phyloP scores from a whole-genome alignment of 2,329 filamentous ascomycete species.

The Ophiostoma sp. region DNA sequence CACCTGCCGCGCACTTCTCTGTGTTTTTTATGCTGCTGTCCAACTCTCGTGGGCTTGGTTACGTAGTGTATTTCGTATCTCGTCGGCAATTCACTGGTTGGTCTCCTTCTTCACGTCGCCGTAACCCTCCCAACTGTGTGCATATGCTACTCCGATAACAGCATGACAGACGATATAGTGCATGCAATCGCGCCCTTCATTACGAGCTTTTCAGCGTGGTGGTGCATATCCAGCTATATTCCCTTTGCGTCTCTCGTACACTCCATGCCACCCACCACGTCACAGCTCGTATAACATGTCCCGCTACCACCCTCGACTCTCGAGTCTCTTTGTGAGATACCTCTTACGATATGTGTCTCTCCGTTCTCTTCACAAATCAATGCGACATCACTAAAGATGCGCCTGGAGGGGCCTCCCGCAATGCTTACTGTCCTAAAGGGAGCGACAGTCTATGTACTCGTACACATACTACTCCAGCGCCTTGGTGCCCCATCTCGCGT shows the following conservation, averaged over 20 bases:
- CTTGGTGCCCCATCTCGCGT: no score
- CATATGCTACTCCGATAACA: neutral
- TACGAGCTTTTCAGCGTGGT: conserved; percentile 1
- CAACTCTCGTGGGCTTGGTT: neutral
- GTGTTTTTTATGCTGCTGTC: neutral
- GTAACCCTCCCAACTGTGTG: neutral
- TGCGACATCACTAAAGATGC: no score
- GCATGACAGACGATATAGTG: neutral
- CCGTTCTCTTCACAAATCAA: no score
- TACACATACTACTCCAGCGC: no score
- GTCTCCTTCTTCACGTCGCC: neutral
- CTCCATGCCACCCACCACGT: neutral
- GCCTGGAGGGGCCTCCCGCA: no score
- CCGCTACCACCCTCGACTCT: neutral
- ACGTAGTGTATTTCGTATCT: neutral
- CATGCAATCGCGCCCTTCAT: conserved; percentile 4
- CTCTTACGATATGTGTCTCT: neutral
- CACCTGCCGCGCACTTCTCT: conserved; percentile 11
- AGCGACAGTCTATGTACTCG: no score
- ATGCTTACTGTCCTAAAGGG: no score
- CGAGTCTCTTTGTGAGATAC: neutral
- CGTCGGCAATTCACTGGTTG: no score
- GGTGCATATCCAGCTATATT: neutral
- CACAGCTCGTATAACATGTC: neutral
- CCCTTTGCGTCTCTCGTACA: neutral